Base-by-base conservation (phyloP, 805 yeast species). In the Ogataea parapolymorpha region DNA sequence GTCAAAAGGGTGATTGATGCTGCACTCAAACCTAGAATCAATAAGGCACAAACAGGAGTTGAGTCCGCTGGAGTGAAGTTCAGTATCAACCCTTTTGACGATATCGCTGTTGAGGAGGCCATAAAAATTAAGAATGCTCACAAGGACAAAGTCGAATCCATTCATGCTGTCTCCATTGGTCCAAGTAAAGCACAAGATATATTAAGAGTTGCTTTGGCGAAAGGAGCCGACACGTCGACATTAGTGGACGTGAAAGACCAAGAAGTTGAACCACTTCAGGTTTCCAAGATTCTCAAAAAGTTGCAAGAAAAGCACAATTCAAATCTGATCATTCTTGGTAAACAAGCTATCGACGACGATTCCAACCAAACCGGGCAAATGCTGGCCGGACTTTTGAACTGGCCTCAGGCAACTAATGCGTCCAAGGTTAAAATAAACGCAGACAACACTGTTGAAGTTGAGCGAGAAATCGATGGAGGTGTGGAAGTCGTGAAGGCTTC, bases 371-470 rank as follows among this genome's bases (percentile, higher is more conserved):
- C 96, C 11, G 99, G 98, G 20, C 98, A 90, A 65, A 88, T 93
- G 80, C 75, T 93, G 40, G 98, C 96, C 2, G 96, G 96, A 8
- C 68, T 91, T 46, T 74, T 91, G 64, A 79, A 81, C 57, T 91
- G 98, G 98, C 95, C 97, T 14, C 97, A 90, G 58, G 96, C 96
- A 25, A 91, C 97, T 25, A 86, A 88, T 59, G 97, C 96, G 6
- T 83, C 93, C 34, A 84, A 86, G 61, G 91, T 91, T 26, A 83
- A 74, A 31, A 62, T 88, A 15, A 64, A 69, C 28, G 69, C 63
- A 16, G 65, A 61, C 33, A 76, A 84, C 15, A 72, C 75, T 8
- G 93, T 91, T 24, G 74, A 76, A 24, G 95, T 93, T 20, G 85
- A 91, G 32, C 77, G 96, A 59, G 99, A 93, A 69, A 79, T 91